phyloP scores from a whole-genome alignment of 1,139 yeast genomes.

The Pichiaceae sp. region DNA sequence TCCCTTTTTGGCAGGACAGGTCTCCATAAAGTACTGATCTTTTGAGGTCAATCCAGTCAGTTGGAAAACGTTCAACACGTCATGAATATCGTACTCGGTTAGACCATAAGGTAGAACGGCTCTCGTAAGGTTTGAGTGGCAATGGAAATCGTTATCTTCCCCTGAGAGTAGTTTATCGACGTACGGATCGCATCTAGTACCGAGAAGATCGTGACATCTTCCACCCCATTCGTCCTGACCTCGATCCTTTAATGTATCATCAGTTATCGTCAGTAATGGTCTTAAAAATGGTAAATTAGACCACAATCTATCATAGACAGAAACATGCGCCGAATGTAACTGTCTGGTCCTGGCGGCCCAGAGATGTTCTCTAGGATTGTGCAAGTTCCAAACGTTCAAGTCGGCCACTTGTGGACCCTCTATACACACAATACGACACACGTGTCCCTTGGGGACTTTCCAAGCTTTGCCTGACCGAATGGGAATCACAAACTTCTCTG shows the following conservation, averaged over 20 bases:
- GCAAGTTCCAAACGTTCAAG: conserved; percentile 53
- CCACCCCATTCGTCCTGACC: conserved; percentile 59
- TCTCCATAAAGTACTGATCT: conserved; percentile 65
- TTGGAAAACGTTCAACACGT: conserved; percentile 62
- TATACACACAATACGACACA: conserved; percentile 53
- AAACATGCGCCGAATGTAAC: conserved; percentile 58
- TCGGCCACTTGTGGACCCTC: conserved; percentile 70
- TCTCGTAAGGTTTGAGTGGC: conserved; percentile 56
- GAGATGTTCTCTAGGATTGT: conserved; percentile 54
- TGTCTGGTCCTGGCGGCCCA: conserved; percentile 70
- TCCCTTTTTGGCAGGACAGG: conserved; percentile 50
- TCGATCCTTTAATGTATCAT: conserved; percentile 46
- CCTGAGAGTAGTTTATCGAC: conserved; percentile 57
- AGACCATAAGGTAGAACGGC: conserved; percentile 53
- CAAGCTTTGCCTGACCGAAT: conserved; percentile 55
- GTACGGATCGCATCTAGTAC: conserved; percentile 64
- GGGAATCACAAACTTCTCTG: conserved; percentile 33
- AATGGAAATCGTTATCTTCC: conserved; percentile 57
- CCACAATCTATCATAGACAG: conserved; percentile 56
- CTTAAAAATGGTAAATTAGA: conserved; percentile 55
- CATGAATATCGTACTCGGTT: conserved; percentile 60
- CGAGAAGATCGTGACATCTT: conserved; percentile 56
- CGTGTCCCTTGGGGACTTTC: conserved; percentile 49
- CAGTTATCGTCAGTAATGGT: conserved; percentile 57
- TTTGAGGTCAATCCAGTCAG: conserved; percentile 58